These are phyloP conservation scores for Chionographis japonica DNA, from an alignment of 106 monocot genomes.

Conservation along the genomic window DNA sequence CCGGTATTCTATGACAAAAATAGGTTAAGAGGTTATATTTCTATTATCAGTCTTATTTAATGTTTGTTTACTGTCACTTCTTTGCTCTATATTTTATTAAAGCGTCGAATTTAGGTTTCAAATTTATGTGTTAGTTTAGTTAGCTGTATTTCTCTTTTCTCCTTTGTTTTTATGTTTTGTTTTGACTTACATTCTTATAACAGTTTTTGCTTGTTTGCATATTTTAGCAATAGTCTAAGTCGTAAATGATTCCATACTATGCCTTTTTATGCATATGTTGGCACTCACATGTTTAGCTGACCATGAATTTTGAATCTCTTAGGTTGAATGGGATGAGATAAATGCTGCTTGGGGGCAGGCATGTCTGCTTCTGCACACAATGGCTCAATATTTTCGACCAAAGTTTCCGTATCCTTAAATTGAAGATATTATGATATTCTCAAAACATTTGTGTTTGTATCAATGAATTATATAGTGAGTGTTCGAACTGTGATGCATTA, in stretches of 20 bases:
- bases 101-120: too few relatives aligned
- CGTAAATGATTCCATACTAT: background rate
- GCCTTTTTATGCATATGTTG: background rate
- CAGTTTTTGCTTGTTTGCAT: background rate
- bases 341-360: constrained; percentile 99
- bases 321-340: constrained; percentile 99
- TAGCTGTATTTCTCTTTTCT: too few relatives aligned
- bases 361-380: constrained; percentile 86
- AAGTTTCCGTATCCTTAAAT: constrained; percentile 86
- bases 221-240: background rate
- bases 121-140: too few relatives aligned
- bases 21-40: too few relatives aligned
- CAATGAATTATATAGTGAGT: too few relatives aligned
- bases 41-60: too few relatives aligned
- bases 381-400: constrained; percentile 81
- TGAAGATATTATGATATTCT: background rate
- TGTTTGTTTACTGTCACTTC: too few relatives aligned
- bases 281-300: background rate
- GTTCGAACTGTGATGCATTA: too few relatives aligned
- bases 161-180: too few relatives aligned
- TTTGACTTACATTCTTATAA: background rate
- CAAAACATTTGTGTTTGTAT: too few relatives aligned
- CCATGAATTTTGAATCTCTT: background rate
- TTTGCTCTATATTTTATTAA: too few relatives aligned
- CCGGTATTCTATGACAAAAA: constrained; percentile 34